Percentiles rank a stretch among this genome's conserved stretches.
These are phyloP conservation scores for Lactuca sativa DNA, from an alignment of 129 eudicot species.

Conservation along the genomic window DNA sequence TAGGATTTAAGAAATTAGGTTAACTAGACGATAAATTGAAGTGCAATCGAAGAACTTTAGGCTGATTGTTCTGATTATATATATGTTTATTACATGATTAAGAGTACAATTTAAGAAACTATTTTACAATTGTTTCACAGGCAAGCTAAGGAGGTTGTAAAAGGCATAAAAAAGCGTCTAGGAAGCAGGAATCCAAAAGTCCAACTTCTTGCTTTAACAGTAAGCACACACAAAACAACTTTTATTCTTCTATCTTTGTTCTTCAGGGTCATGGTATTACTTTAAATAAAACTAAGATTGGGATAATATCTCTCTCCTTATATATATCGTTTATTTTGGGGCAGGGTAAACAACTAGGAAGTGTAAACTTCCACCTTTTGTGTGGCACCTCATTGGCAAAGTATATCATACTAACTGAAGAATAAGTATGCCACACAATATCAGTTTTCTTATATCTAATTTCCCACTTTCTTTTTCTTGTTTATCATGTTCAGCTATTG, in stretches of 20 bases:
- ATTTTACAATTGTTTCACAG: slow-evolving; percentile 35
- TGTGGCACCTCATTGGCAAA: slow-evolving; percentile 24
- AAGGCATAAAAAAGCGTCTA: slow-evolving; percentile 85
- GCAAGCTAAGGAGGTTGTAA: slow-evolving; percentile 90
- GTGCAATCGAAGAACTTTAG: slow-evolving; percentile 9
- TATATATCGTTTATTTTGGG: slow-evolving; percentile 12
- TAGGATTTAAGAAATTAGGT: slow-evolving; percentile 22
- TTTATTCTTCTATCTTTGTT: background rate
- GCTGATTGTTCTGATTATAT: slow-evolving; percentile 10
- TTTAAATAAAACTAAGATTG: slow-evolving; percentile 3
- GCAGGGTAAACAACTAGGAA: slow-evolving; percentile 20
- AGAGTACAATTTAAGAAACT: slow-evolving; percentile 21
- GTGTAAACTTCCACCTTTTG: slow-evolving; percentile 20
- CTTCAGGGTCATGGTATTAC: slow-evolving; percentile 12
- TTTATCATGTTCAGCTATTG: slow-evolving; percentile 54
- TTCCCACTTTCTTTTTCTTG: background rate
- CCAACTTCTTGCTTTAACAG: slow-evolving; percentile 86
- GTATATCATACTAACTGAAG: slow-evolving; percentile 15
- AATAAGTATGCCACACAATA: slow-evolving; percentile 6
- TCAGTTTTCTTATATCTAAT: background rate
- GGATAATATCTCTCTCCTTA: slow-evolving; percentile 8
- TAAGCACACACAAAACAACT: slow-evolving; percentile 35
- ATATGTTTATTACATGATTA: slow-evolving; percentile 12
- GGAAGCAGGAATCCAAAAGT: slow-evolving; percentile 87
- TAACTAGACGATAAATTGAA: slow-evolving; percentile 7